Evolutionary conservation across 306 rosid species (phyloP).

Genomic region (Argentina anserina): DNA sequence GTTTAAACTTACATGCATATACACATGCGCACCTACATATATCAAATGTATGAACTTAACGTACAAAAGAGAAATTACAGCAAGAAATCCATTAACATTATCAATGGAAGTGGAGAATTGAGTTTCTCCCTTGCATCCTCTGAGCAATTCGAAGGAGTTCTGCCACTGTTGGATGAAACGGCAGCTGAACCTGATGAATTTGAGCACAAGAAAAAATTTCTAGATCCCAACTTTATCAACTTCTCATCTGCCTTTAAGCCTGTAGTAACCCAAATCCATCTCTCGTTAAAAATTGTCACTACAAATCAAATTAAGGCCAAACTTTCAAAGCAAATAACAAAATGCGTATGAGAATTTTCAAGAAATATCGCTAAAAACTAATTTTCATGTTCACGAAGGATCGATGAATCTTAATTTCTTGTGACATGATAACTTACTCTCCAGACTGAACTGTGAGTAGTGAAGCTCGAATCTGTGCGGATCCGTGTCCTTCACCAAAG

Average conservation of each 20-base stretch:
- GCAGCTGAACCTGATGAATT: conserved; percentile 14
- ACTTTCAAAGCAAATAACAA: not conserved
- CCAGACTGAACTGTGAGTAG: conserved; percentile 60
- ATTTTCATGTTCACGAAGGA: not conserved
- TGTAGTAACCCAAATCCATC: conserved; percentile 13
- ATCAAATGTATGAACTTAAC: not conserved
- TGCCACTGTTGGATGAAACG: not conserved
- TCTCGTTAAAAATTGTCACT: not conserved
- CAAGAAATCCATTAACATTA: conserved; percentile 33
- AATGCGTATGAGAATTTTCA: not conserved
- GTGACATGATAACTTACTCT: conserved; percentile 33
- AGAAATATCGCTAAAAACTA: too few relatives aligned
- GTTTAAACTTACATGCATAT: too few relatives aligned
- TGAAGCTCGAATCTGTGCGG: conserved; percentile 51
- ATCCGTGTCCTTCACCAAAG: conserved; percentile 36
- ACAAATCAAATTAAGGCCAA: not conserved
- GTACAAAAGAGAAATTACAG: not conserved
- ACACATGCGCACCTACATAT: not conserved
- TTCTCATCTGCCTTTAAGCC: conserved; percentile 53
- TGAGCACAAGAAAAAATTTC: conserved; percentile 61
- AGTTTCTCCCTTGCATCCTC: conserved; percentile 18
- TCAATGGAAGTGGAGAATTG: conserved; percentile 25
- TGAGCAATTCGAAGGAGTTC: conserved; percentile 2
- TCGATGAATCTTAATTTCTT: not conserved
- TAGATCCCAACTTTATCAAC: conserved; percentile 50